Percentiles rank a stretch among this genome's conserved stretches.
These are phyloP conservation scores for Coemansia guatemalensis DNA, from an alignment of 192 early-diverging fungal species.

Conservation along the genomic window DNA sequence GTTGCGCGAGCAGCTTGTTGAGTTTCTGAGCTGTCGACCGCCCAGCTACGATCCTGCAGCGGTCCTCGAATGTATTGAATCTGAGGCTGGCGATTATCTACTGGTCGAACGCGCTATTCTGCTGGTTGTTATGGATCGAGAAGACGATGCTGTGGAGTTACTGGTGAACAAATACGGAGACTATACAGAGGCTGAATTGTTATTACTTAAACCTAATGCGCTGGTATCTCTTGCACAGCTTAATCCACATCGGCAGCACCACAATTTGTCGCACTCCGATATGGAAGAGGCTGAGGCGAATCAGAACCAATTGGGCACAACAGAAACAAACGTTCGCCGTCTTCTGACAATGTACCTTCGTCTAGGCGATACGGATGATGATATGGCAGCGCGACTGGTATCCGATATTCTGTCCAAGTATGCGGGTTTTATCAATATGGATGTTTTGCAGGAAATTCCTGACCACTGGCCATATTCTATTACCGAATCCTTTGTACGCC, in stretches of 20 bases:
- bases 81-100: constrained; percentile 11
- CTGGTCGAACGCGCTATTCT: constrained; percentile 30
- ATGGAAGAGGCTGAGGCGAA: not conserved
- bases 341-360: constrained; percentile 28
- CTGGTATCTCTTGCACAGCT: constrained; percentile 28
- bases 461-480: constrained; percentile 34
- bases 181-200: constrained; percentile 43
- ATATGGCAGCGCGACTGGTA: constrained; percentile 37
- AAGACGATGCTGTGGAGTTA: constrained; percentile 16
- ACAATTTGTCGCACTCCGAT: not conserved
- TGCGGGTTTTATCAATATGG: not conserved
- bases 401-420: constrained; percentile 21
- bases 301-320: constrained; percentile 1
- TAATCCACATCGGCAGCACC: not conserved
- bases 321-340: not conserved
- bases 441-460: constrained; percentile 25
- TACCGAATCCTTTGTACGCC: constrained; percentile 32
- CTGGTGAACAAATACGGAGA: constrained; percentile 31
- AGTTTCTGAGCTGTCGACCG: constrained; percentile 14
- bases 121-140: constrained; percentile 20
- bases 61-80: constrained; percentile 24
- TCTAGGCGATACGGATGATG: constrained; percentile 22
- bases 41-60: constrained; percentile 19
- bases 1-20: constrained; percentile 25
- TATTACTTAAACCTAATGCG: constrained; percentile 25